These are phyloP conservation scores for Aspergillus diversus DNA, from an alignment of 495 filamentous ascomycete species.

Conservation along the genomic window DNA sequence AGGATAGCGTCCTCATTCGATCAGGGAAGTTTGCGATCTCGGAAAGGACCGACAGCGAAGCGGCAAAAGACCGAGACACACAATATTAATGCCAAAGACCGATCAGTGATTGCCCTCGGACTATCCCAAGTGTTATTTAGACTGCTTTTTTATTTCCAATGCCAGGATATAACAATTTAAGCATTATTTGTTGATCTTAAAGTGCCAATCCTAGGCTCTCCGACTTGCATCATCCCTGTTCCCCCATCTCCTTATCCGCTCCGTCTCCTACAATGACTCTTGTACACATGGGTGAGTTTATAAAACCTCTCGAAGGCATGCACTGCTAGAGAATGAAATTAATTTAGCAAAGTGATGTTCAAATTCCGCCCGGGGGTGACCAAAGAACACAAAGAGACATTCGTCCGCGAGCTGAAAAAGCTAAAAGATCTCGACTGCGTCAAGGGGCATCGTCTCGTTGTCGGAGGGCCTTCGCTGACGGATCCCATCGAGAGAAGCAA, in stretches of 20 bases:
- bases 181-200: too few relatives aligned
- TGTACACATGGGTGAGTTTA: not conserved
- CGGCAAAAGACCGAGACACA: not conserved
- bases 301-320: not conserved
- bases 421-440: constrained; percentile 38
- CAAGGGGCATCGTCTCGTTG: constrained; percentile 34
- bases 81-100: too few relatives aligned
- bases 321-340: not conserved
- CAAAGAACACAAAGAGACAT: constrained; percentile 34
- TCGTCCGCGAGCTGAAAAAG: constrained; percentile 36
- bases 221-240: not conserved
- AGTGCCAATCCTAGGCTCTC: too few relatives aligned
- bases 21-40: not conserved
- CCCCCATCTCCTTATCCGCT: not conserved
- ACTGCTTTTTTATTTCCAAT: too few relatives aligned
- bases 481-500: constrained; percentile 42
- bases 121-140: too few relatives aligned
- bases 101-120: not conserved
- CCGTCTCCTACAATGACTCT: not conserved
- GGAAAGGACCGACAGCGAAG: not conserved
- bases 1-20: not conserved
- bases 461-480: constrained; percentile 41
- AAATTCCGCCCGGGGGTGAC: constrained; percentile 38
- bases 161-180: too few relatives aligned
- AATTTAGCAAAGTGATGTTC: constrained; percentile 34